Conservation (phyloP, 805 yeast species). For the Yamadazyma akitaensis region DNA sequence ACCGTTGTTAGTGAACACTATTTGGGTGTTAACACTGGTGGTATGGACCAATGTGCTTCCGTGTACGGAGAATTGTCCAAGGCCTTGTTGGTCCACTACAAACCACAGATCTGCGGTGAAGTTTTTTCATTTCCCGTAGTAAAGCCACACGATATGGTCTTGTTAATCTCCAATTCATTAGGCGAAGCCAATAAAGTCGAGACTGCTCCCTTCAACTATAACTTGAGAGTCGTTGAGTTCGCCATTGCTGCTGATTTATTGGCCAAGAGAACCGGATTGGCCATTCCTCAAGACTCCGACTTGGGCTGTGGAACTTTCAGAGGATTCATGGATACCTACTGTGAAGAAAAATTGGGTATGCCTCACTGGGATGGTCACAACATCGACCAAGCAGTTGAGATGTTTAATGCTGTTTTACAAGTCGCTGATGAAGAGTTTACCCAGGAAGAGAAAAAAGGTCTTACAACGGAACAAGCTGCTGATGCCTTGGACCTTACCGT, state of each 20-base stretch:
- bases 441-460: slow-evolving; percentile 39
- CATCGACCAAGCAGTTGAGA: slow-evolving; percentile 37
- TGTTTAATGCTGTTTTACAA: slow-evolving; percentile 39
- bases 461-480: slow-evolving; percentile 48
- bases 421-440: slow-evolving; percentile 43
- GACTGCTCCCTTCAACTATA: slow-evolving; percentile 68
- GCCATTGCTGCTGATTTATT: slow-evolving; percentile 62
- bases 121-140: slow-evolving; percentile 53
- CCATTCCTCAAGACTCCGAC: slow-evolving; percentile 47
- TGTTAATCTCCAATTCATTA: slow-evolving; percentile 62
- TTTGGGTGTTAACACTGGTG: slow-evolving; percentile 75
- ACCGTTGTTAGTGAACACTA: slow-evolving; percentile 68
- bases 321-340: slow-evolving; percentile 58
- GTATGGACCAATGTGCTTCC: slow-evolving; percentile 76
- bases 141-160: slow-evolving; percentile 42
- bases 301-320: slow-evolving; percentile 57
- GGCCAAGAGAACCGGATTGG: slow-evolving; percentile 46
- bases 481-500: slow-evolving; percentile 36
- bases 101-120: slow-evolving; percentile 53
- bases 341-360: slow-evolving; percentile 26
- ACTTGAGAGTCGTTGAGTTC: slow-evolving; percentile 69
- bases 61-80: slow-evolving; percentile 59
- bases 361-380: slow-evolving; percentile 45
- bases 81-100: slow-evolving; percentile 58
- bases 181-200: slow-evolving; percentile 63